Evolutionary conservation across 164 flowering plant species (phyloP), one percentile per base, ranked within the genome.

Genomic region (Tetrastigma voinierianum): DNA sequence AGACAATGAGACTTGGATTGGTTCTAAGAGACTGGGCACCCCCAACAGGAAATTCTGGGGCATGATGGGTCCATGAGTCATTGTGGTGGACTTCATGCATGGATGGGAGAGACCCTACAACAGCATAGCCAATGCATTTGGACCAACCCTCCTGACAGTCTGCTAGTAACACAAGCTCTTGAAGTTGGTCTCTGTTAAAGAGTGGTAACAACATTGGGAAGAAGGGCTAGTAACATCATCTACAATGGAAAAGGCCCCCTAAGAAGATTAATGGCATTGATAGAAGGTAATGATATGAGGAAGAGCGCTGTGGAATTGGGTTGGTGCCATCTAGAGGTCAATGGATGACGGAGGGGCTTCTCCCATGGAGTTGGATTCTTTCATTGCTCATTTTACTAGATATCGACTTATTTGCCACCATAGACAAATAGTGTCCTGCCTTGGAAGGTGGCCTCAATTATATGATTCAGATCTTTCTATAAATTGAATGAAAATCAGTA

Each of bases 201-300:
- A 62, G 1, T 69, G 76, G 76, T 56, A 8, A 0, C 1, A 4
- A 2, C n/a, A 18, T 0, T 1, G 68, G 18, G 70, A 47, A 1
- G 69, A n/a, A 76, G 18, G 1, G 63, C 0, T n/a, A n/a, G 74
- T 70, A 49, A 56, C 32, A 11, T 20, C 71, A 4, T 9, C 16
- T 11, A 20, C n/a, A 2, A 43, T 76, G 4, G 57, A 63, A 58
- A 45, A 60, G 0, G 64, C 20, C 17, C n/a, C n/a, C 74, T 70
- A 51, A 67, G 46, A 16, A 70, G 17, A 51, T 48, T 77, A 54
- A 64, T 73, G 74, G 74, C 55, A 8, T 68, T 70, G 2, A 51
- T 56, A 14, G 79, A 76, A 57, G 80, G 77, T 13, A 43, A 64
- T n/a, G 70, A 64, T 43, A 70, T 73, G 21, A 67, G 77, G 67